Evolutionary conservation across 495 filamentous ascomycete species (phyloP).

Genomic region (Podospora conica): DNA sequence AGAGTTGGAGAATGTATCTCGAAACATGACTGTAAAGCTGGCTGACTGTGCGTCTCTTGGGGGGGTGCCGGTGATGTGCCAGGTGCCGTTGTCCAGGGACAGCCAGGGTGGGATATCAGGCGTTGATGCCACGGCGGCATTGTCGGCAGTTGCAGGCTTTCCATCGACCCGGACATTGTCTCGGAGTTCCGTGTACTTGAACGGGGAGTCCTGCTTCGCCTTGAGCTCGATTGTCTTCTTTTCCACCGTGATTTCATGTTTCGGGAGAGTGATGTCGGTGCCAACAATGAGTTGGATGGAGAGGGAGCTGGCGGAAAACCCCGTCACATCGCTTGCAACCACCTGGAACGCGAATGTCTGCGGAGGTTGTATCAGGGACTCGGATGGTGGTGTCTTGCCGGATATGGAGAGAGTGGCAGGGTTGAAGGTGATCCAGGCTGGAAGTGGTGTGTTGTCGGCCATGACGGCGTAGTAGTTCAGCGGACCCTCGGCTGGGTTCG

Average conservation of each 20-base stretch:
- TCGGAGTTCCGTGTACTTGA: slow-evolving; percentile 47
- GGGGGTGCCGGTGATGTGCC: slow-evolving; percentile 59
- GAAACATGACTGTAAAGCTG: slow-evolving; percentile 60
- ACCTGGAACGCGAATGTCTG: slow-evolving; percentile 68
- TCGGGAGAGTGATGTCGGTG: slow-evolving; percentile 39
- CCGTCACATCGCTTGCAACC: slow-evolving; percentile 72
- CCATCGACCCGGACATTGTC: slow-evolving; percentile 58
- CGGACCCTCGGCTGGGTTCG: slow-evolving; percentile 16
- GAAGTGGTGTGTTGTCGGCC: slow-evolving; percentile 70
- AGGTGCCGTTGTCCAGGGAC: slow-evolving; percentile 54
- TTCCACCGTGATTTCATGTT: slow-evolving; percentile 50
- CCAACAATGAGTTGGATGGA: slow-evolving; percentile 66
- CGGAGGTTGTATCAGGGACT: slow-evolving; percentile 57
- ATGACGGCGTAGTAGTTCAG: slow-evolving; percentile 70
- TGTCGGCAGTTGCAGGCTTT: slow-evolving; percentile 36
- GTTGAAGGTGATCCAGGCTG: slow-evolving; percentile 82
- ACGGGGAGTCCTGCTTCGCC: slow-evolving; percentile 51
- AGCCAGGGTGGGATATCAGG: slow-evolving; percentile 62
- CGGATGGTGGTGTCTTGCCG: slow-evolving; percentile 61
- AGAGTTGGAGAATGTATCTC: slow-evolving; percentile 57
- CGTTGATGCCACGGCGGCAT: slow-evolving; percentile 43
- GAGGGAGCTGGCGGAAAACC: slow-evolving; percentile 62
- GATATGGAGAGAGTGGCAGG: slow-evolving; percentile 57
- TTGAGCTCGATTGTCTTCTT: slow-evolving; percentile 52
- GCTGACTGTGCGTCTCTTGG: slow-evolving; percentile 48